phyloP scores from a whole-genome alignment of 768 basidiomycete genomes.

The Thelephora ganbajun region DNA sequence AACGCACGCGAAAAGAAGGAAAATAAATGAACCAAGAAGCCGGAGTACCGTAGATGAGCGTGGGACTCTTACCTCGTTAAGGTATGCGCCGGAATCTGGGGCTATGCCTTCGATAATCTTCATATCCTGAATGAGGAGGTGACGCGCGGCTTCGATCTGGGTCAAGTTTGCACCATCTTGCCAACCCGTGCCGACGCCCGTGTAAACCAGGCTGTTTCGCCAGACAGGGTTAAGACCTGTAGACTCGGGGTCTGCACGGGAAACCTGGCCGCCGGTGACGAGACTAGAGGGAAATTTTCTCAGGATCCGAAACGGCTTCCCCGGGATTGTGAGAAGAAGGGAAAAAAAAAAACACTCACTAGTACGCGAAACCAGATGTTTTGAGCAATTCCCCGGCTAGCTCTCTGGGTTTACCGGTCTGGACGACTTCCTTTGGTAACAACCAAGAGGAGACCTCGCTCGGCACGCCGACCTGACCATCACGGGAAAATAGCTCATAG shows the following conservation, averaged over 20 bases:
- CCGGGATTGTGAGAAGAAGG: not conserved
- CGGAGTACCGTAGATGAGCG: not conserved
- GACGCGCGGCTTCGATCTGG: conserved; percentile 9
- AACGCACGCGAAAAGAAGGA: not conserved
- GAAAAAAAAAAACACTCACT: conserved; percentile 6
- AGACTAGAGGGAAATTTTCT: conserved; percentile 15
- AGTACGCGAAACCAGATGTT: conserved; percentile 1
- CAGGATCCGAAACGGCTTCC: not conserved
- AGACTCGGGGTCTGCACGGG: conserved; percentile 21
- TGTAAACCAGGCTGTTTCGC: conserved; percentile 26
- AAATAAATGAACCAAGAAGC: not conserved
- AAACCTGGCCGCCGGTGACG: conserved; percentile 31
- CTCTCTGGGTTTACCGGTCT: conserved; percentile 5
- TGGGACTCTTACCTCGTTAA: conserved; percentile 28
- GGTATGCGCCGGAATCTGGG: conserved; percentile 25
- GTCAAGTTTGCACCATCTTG: conserved; percentile 8
- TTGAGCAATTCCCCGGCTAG: conserved; percentile 8
- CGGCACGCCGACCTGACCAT: conserved; percentile 5
- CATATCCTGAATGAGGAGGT: conserved; percentile 10
- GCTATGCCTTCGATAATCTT: conserved; percentile 18
- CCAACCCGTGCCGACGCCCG: conserved; percentile 12
- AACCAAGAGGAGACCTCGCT: conserved; percentile 11
- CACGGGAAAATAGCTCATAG: conserved; percentile 4
- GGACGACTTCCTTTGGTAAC: conserved; percentile 10
- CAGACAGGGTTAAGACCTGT: conserved; percentile 34